Percentiles rank a stretch among this genome's conserved stretches.
These are phyloP conservation scores for Kazachstania sp. DNA, from an alignment of 1,139 yeast genomes.

Conservation along the genomic window DNA sequence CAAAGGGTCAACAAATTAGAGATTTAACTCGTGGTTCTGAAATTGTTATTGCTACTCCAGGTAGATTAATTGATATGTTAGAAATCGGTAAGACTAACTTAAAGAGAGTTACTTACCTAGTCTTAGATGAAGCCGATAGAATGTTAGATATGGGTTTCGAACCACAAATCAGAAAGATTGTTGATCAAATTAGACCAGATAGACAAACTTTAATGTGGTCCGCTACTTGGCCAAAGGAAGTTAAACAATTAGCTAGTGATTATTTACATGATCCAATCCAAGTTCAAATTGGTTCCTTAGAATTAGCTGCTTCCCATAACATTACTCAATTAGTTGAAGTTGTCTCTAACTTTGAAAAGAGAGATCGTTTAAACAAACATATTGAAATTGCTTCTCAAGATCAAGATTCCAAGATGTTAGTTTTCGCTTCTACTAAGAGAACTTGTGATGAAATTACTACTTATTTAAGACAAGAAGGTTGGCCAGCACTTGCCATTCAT, in stretches of 20 bases:
- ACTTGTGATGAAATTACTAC: slow-evolving; percentile 93
- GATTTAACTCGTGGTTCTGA: slow-evolving; percentile 93
- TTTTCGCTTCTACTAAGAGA: slow-evolving; percentile 94
- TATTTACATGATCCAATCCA: slow-evolving; percentile 89
- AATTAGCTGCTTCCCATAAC: slow-evolving; percentile 92
- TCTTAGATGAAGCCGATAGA: slow-evolving; percentile 93
- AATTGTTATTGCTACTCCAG: slow-evolving; percentile 94
- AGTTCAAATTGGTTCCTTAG: slow-evolving; percentile 93
- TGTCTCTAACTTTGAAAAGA: slow-evolving; percentile 83
- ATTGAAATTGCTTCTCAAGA: slow-evolving; percentile 78
- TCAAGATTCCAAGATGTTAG: slow-evolving; percentile 65
- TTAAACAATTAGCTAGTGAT: slow-evolving; percentile 84
- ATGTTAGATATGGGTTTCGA: slow-evolving; percentile 98
- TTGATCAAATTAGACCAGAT: slow-evolving; percentile 92
- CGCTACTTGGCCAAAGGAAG: slow-evolving; percentile 99
- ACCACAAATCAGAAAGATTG: slow-evolving; percentile 91
- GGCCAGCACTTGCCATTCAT: slow-evolving; percentile 98
- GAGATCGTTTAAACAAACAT: slow-evolving; percentile 80
- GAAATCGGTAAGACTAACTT: slow-evolving; percentile 92
- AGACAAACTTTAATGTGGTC: slow-evolving; percentile 99
- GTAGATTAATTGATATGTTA: slow-evolving; percentile 96
- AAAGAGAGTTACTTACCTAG: slow-evolving; percentile 92
- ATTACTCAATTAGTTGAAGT: slow-evolving; percentile 92
- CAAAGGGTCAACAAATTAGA: slow-evolving; percentile 94
- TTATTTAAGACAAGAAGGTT: slow-evolving; percentile 90